Conservation (phyloP, 257 asterid species). For the Ehretia macrophylla region DNA sequence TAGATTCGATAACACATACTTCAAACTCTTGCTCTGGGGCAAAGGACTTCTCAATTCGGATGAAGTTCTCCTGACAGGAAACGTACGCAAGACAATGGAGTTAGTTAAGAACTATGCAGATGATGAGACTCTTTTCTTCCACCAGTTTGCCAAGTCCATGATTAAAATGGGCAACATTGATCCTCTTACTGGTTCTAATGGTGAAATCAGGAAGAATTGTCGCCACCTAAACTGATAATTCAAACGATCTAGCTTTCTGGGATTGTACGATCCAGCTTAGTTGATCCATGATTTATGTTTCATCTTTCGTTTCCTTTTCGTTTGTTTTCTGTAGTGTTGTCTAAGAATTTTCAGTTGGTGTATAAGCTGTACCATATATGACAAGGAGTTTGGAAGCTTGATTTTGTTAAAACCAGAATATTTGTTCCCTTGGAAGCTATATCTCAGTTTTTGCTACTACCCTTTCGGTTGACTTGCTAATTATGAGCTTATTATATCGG, state of each 20-base stretch:
- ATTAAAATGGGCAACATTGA: slow-evolving; percentile 61
- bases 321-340: too few species aligned
- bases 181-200: slow-evolving; percentile 47
- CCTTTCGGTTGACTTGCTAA: too few species aligned
- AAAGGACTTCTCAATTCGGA: slow-evolving; percentile 75
- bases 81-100: slow-evolving; percentile 29
- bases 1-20: slow-evolving; percentile 70
- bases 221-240: slow-evolving; percentile 34
- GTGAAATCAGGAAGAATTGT: slow-evolving; percentile 69
- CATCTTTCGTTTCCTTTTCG: too few species aligned
- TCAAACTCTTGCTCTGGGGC: slow-evolving; percentile 50
- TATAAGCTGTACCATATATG: too few species aligned
- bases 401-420: not conserved
- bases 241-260: too few species aligned
- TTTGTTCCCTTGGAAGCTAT: too few species aligned
- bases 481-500: too few species aligned
- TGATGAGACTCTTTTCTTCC: slow-evolving; percentile 49
- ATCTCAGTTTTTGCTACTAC: too few species aligned
- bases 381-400: not conserved
- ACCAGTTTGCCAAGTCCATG: slow-evolving; percentile 67
- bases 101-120: slow-evolving; percentile 58
- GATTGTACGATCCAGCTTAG: not conserved
- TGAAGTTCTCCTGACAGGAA: slow-evolving; percentile 56
- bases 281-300: too few species aligned
- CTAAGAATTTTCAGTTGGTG: not conserved